Base-by-base conservation (phyloP, 805 yeast species). In the Starmerella stigmatis region DNA sequence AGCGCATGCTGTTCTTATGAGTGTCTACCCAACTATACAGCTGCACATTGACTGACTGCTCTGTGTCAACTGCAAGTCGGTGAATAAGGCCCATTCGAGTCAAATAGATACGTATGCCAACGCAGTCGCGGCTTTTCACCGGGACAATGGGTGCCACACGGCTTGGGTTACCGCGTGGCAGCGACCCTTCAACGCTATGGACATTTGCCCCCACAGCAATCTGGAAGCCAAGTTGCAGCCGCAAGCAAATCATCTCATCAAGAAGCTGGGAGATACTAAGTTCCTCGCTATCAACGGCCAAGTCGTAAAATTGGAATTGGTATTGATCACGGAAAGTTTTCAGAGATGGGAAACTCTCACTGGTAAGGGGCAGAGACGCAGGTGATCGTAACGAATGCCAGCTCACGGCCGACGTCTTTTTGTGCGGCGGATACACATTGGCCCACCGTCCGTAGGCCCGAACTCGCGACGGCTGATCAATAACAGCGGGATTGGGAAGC, bases 341-440 rank as follows among this genome's bases (percentile, higher is more conserved):
- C 11, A 70, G 64, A 0, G 79, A 62, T 0, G 97, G 96, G 56
- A 88, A 88, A 9, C 80, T 70, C 2, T 81, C 75, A 0, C 94
- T 78, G 2, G 86, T 78, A 0, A 84, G 67, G 0, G 99, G 99
- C 21, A 92, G 67, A 6, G 94, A 81, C 0, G 97, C 96, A 0
- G 99, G 99, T 0, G 96, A 77, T 12, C 86, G 80, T 43, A 94
- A 70, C 0, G 97, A 88, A 43, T 85, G 75, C 99, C 99, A 92
- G 58, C 88, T 88, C 41, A 88, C 79, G 13, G 79, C 67, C 54
- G 75, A 74, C 44, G 83, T 68, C 43, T 73, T 76, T 13, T 79
- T 76, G 34, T 75, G 73, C 12, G 73, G 72, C 0, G 97, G 95
- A 55, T 85, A 85, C 1, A 86, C 94, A 62, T 82, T 86, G 45